Evolutionary conservation across 257 asterid genomes (phyloP).

Genomic region (Apocynum venetum): DNA sequence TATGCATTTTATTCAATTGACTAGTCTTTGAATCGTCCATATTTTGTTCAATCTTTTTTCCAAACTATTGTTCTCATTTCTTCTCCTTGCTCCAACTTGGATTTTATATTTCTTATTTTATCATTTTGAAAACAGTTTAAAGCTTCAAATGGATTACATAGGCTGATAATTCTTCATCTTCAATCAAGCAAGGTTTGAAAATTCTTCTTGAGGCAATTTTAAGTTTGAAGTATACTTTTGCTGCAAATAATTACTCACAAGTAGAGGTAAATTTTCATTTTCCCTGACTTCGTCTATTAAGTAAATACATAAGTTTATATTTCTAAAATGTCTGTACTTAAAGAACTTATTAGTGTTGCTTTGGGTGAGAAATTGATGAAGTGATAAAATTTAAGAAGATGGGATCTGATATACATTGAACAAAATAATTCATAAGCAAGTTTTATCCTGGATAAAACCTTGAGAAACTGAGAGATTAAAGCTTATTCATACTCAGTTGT

Average conservation of each 20-base stretch:
- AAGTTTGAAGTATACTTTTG: background rate
- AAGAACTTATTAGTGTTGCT: background rate
- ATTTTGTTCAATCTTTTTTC: too few species aligned
- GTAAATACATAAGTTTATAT: background rate
- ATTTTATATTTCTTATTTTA: too few species aligned
- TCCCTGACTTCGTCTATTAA: background rate
- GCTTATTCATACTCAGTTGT: background rate
- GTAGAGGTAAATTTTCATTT: background rate
- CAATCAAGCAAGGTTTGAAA: background rate
- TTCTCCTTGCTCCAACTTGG: too few species aligned
- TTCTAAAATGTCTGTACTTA: background rate
- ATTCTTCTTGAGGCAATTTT: background rate
- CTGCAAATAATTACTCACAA: background rate
- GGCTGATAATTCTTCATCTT: background rate
- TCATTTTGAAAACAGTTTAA: background rate
- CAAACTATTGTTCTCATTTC: too few species aligned
- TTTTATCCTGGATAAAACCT: background rate
- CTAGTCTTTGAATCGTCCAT: too few species aligned
- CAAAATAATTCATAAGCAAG: background rate
- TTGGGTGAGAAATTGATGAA: too few species aligned
- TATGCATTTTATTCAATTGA: too few species aligned
- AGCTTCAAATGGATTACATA: background rate
- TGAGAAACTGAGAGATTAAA: too few species aligned
- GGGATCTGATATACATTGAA: background rate
- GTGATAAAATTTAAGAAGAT: background rate